Evolutionary conservation across 352 stramenopile genomes (phyloP).

Genomic region (Globisporangium radiosum): DNA sequence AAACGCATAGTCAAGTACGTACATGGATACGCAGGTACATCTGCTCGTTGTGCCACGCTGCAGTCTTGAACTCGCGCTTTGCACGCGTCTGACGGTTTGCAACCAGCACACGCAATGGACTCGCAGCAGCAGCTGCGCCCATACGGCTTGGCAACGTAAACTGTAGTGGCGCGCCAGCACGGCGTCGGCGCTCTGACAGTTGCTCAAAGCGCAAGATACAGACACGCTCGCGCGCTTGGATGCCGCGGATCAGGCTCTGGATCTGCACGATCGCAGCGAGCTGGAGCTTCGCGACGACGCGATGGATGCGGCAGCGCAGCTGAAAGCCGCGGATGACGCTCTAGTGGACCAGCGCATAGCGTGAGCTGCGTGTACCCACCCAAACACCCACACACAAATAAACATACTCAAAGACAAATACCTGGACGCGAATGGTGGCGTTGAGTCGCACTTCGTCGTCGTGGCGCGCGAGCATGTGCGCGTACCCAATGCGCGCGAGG

Average conservation of each 20-base stretch:
- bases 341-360: slow-evolving; percentile 6
- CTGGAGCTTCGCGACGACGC: slow-evolving; percentile 36
- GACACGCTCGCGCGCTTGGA: slow-evolving; percentile 41
- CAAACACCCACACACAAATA: too few species aligned
- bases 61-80: slow-evolving; percentile 33
- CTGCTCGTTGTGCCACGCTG: slow-evolving; percentile 36
- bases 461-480: slow-evolving; percentile 28
- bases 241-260: slow-evolving; percentile 44
- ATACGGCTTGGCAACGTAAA: slow-evolving; percentile 34
- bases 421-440: slow-evolving; percentile 46
- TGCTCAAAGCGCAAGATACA: slow-evolving; percentile 43
- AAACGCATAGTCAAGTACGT: slow-evolving; percentile 7
- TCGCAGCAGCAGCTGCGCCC: slow-evolving; percentile 11
- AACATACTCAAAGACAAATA: slow-evolving; percentile 6
- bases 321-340: slow-evolving; percentile 36
- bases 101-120: slow-evolving; percentile 24
- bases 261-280: slow-evolving; percentile 39
- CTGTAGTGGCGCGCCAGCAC: slow-evolving; percentile 27
- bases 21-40: slow-evolving; percentile 45
- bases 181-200: slow-evolving; percentile 31
- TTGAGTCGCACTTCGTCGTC: slow-evolving; percentile 34
- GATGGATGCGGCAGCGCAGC: slow-evolving; percentile 31
- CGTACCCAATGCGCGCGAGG: slow-evolving; percentile 36
- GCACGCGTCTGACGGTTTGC: slow-evolving; percentile 32
- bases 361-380: too few species aligned